phyloP scores from a whole-genome alignment of 2,329 filamentous ascomycete species.

The Dothidotthia symphoricarpi region DNA sequence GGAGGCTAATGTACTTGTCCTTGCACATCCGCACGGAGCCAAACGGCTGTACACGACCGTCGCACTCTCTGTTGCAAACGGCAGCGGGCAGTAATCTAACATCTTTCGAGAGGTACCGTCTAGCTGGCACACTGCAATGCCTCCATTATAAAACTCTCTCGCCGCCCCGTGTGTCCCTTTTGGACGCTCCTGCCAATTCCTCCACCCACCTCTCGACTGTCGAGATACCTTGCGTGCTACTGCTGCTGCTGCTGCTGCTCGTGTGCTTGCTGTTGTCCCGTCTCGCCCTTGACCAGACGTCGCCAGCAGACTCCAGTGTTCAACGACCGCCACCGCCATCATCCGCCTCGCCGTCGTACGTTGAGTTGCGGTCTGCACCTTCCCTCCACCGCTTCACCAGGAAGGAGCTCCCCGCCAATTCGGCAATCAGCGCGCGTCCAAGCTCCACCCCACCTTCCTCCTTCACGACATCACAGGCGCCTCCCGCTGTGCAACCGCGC shows the following conservation, averaged over 20 bases:
- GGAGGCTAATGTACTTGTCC: slow-evolving; percentile 35
- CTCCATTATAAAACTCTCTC: slow-evolving; percentile 42
- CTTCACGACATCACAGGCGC: slow-evolving; percentile 19
- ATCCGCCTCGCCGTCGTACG: slow-evolving; percentile 7
- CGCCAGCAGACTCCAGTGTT: slow-evolving; percentile 1
- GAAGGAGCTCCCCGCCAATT: slow-evolving; percentile 21
- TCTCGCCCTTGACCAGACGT: slow-evolving; percentile 11
- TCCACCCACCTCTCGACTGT: slow-evolving; percentile 10
- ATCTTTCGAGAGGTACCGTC: slow-evolving; percentile 39
- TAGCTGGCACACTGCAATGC: slow-evolving; percentile 36
- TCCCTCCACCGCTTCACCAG: slow-evolving; percentile 7
- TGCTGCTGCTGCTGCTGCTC: slow-evolving; percentile 10
- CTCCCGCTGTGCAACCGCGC: slow-evolving; percentile 21
- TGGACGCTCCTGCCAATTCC: slow-evolving; percentile 31
- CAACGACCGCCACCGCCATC: slow-evolving; percentile 2
- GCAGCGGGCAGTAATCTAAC: slow-evolving; percentile 44
- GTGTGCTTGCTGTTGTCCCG: slow-evolving; percentile 9
- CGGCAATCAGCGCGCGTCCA: slow-evolving; percentile 28
- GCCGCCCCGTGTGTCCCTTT: slow-evolving; percentile 33
- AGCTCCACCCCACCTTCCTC: slow-evolving; percentile 24
- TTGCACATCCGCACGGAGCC: slow-evolving; percentile 41
- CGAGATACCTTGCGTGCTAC: slow-evolving; percentile 13
- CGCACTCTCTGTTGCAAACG: slow-evolving; percentile 44
- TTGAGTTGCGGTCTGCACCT: slow-evolving; percentile 12
- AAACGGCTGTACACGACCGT: slow-evolving; percentile 42